phyloP scores from a whole-genome alignment of 495 filamentous ascomycete species.

The Aspergillus funiculosus region DNA sequence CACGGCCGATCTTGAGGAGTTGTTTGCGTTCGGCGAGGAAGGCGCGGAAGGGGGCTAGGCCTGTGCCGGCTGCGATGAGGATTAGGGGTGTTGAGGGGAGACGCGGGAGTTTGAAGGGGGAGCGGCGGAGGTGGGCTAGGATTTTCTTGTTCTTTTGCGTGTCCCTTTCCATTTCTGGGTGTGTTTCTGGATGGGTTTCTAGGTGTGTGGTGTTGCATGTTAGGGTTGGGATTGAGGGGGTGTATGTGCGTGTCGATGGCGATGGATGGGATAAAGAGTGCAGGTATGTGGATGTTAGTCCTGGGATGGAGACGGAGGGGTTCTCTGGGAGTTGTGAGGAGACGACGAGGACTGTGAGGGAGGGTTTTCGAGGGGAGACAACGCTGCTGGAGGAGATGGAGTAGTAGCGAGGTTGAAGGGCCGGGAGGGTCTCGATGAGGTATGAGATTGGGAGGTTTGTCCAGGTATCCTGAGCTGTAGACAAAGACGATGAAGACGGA shows the following conservation, averaged over 20 bases:
- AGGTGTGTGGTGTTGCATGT: slow-evolving; percentile 20
- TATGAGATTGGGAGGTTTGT: slow-evolving; percentile 38
- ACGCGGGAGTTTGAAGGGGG: slow-evolving; percentile 42
- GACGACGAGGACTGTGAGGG: slow-evolving; percentile 42
- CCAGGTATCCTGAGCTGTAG: no score
- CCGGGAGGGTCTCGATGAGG: slow-evolving; percentile 39
- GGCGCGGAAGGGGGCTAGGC: slow-evolving; percentile 44
- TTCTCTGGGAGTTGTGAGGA: slow-evolving; percentile 24
- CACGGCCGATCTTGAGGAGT: slow-evolving; percentile 33
- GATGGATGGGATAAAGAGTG: slow-evolving; percentile 27
- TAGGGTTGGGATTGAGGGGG: slow-evolving; percentile 29
- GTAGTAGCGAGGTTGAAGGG: slow-evolving; percentile 46
- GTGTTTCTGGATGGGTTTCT: slow-evolving; percentile 26
- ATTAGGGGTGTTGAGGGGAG: slow-evolving; percentile 31
- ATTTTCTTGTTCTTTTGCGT: slow-evolving; percentile 20
- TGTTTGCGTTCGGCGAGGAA: slow-evolving; percentile 42
- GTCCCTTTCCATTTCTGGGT: slow-evolving; percentile 22
- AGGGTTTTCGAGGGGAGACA: slow-evolving; percentile 35
- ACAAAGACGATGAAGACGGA: no score
- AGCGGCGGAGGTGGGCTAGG: slow-evolving; percentile 38
- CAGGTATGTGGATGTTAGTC: slow-evolving; percentile 47
- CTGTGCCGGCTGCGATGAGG: slow-evolving; percentile 46
- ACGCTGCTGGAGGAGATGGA: slow-evolving; percentile 50
- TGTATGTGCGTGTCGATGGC: slow-evolving; percentile 26
- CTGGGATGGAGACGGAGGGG: slow-evolving; percentile 29